Base-by-base conservation (phyloP, 345 rosid genomes). In the Jatropha curcas region DNA sequence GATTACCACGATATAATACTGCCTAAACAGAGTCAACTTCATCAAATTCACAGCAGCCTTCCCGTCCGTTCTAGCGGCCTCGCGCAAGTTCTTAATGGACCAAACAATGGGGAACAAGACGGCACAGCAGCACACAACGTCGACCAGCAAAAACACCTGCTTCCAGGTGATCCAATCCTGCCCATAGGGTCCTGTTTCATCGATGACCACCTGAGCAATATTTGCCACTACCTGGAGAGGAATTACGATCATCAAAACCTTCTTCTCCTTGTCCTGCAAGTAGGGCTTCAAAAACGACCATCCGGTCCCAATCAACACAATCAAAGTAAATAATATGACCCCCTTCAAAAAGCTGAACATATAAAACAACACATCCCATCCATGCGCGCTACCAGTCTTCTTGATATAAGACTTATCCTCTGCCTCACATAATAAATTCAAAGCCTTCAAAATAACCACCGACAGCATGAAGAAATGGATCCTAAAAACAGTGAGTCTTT, bases 261-360 rank as follows among this genome's bases (percentile, higher is more conserved):
- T 95, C 86, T 95, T 92, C 67, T 95, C 99, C 82, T 95, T 95
- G 80, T 91, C 94, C 87, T 95, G 99, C 83, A 95, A 68, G 77
- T 85, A 95, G 4, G 99, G 99, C 73, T 95, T 95, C 89, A 95
- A 77, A 77, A 95, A 90, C 41, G 99, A 90, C 98, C 99, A 95
- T 0, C 99, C 98, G 0, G 99, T 92, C 0, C 97, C 98, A 33
- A 95, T 95, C 90, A 95, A 76, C 71, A 92, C 99, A 76, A 95
- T 95, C 75, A 95, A 57, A 20, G 97, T 90, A 82, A 95, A 95
- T 10, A 95, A 87, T 35, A 85, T 84, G 78, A 95, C 87, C 10
- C 99, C 99, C 74, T 95, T 95, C 51, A 95, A 78, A 84, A 95
- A 95, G 61, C 93, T 95, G 82, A 95, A 92, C 2, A 95, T 90